Conservation (phyloP, 805 yeast species). For the Schwanniomyces polymorphus region DNA sequence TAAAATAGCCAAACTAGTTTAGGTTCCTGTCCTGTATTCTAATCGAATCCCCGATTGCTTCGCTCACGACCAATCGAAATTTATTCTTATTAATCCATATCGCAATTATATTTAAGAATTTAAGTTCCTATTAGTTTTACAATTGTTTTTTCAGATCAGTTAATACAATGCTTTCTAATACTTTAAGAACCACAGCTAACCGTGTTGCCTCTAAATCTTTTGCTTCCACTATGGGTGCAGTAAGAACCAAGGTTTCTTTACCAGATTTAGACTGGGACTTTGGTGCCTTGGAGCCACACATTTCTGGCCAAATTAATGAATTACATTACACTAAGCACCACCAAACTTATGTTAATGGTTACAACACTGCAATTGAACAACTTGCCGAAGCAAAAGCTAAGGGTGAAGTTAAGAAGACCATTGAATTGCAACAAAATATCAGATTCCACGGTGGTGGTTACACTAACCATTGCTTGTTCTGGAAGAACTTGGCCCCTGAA, state of each 20-base stretch:
- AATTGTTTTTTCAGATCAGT: neutral
- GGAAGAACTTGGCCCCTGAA: constrained; percentile 49
- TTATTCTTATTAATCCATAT: neutral
- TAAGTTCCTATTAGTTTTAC: neutral
- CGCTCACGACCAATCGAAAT: constrained; percentile 6
- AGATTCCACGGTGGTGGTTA: constrained; percentile 55
- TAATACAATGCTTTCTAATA: constrained; percentile 13
- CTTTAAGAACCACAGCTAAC: constrained; percentile 10
- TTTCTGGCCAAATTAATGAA: constrained; percentile 46
- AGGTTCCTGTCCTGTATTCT: neutral
- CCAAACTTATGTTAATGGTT: constrained; percentile 49
- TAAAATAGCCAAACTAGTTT: neutral
- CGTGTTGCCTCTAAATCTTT: constrained; percentile 9
- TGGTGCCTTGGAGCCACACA: constrained; percentile 49
- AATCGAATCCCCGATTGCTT: neutral
- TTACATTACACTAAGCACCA: constrained; percentile 52
- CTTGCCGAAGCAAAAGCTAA: constrained; percentile 31
- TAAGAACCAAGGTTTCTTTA: constrained; percentile 30
- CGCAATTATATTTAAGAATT: neutral
- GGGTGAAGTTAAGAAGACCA: constrained; percentile 40
- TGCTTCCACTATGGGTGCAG: constrained; percentile 14
- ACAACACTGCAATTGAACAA: constrained; percentile 46
- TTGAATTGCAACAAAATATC: constrained; percentile 45
- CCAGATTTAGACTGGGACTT: constrained; percentile 49
- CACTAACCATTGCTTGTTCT: constrained; percentile 50